These are phyloP conservation scores for Mycena metata DNA, from an alignment of 768 basidiomycete genomes.

Conservation along the genomic window DNA sequence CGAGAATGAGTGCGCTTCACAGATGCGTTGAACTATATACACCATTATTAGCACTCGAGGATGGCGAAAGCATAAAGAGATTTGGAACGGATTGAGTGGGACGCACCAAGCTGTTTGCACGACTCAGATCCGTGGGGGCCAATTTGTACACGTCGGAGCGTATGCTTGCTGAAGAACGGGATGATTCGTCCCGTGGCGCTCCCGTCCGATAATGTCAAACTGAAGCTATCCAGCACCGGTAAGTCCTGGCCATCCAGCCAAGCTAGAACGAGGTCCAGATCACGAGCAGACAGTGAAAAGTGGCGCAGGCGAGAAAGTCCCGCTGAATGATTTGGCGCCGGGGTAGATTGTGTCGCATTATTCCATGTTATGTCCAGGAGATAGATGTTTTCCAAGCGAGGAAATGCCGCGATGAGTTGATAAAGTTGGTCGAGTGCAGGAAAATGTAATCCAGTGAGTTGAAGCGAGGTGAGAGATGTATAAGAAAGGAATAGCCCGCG, in stretches of 20 bases:
- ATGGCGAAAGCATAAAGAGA: neutral
- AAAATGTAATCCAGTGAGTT: slow-evolving; percentile 8
- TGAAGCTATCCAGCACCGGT: neutral
- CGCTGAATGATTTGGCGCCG: neutral
- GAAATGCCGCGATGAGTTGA: slow-evolving; percentile 5
- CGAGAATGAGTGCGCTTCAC: neutral
- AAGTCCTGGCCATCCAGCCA: slow-evolving; percentile 6
- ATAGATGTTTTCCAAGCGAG: slow-evolving; percentile 1
- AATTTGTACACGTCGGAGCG: neutral
- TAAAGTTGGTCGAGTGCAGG: neutral
- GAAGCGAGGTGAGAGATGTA: slow-evolving; percentile 4
- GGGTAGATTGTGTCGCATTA: neutral
- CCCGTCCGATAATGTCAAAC: neutral
- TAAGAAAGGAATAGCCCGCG: neutral
- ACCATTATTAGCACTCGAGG: neutral
- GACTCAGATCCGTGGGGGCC: neutral
- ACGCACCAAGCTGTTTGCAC: neutral
- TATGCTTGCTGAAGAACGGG: neutral
- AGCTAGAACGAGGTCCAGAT: neutral
- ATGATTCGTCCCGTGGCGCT: neutral
- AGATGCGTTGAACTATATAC: neutral
- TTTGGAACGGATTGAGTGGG: too few relatives aligned
- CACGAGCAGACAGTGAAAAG: neutral
- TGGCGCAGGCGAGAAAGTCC: neutral
- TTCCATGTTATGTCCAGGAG: slow-evolving; percentile 6